Base-by-base conservation (phyloP, 2,329 filamentous ascomycete species). In the Tolypocladium guangdongense region DNA sequence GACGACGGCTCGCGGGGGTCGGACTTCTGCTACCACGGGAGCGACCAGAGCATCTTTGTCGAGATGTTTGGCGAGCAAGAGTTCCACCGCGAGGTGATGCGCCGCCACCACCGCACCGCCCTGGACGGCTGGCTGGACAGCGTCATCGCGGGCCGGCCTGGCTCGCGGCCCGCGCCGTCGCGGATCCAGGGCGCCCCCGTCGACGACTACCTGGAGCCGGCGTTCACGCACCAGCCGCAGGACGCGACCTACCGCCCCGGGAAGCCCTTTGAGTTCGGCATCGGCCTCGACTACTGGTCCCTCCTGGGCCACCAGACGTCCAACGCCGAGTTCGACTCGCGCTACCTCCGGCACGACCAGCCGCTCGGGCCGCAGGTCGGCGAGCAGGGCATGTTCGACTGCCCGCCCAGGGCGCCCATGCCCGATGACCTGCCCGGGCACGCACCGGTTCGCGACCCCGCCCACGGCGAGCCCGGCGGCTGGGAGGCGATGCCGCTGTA, bases 51-150 rank as follows among this genome's bases (percentile, higher is more conserved):
- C 54, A 58, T 66, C 54, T 65, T 64, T 53, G 57, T 56, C 50
- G 62, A 63, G 52, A 64, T 66, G 50, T 60, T 61, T 43, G 64
- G 63, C 30, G 60, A 64, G 56, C 64, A 66, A 33, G 64, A 66
- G 54, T 62, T 59, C 52, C 62, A 64, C 37, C 62, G 64, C 39
- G 63, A 66, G 36, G 58, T 60, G 39, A 63, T 65, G 59, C 60
- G 64, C 16, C 62, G 63, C 6, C 59, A 59, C 14, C 59, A 64
- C 50, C 60, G 62, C 38, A 56, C 50, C 12, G 30, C 46, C 1
- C 37, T 57, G 10, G 62, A 63, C 50, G 50, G 54, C 20, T 51
- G 55, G 36, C 41, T 64, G 11, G 62, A 66, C 52, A 43, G 43
- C 5, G 2, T 65, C 12, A 52, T 62, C 16, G 52, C 59, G 2